Evolutionary conservation across 2,329 filamentous ascomycete species (phyloP).

Genomic region (Chaetomium olivaceum): DNA sequence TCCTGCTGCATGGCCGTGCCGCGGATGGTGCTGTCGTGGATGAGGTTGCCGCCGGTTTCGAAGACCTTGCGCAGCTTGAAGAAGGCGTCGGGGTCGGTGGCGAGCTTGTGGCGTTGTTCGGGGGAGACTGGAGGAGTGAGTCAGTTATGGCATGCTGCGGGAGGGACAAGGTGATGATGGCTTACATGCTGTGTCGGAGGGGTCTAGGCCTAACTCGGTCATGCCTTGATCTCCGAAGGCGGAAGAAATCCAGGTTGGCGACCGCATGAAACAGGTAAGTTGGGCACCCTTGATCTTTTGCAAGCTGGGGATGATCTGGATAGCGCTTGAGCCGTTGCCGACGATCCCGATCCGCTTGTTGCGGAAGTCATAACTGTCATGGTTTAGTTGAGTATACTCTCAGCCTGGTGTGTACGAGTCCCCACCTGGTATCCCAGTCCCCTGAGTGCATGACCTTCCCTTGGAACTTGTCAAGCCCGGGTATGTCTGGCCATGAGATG

Average conservation of each 20-base stretch:
- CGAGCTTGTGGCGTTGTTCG: slow-evolving; percentile 43
- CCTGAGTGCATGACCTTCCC: slow-evolving; percentile 50
- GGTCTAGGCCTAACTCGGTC: slow-evolving; percentile 45
- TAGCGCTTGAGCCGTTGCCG: slow-evolving; percentile 54
- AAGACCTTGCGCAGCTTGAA: slow-evolving; percentile 47
- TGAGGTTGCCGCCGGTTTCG: slow-evolving; percentile 45
- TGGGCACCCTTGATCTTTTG: slow-evolving; percentile 46
- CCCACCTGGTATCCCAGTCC: slow-evolving; percentile 45
- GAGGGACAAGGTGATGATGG: background rate
- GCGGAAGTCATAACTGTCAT: slow-evolving; percentile 46
- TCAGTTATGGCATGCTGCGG: background rate
- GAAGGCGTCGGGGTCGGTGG: slow-evolving; percentile 41
- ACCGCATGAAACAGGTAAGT: slow-evolving; percentile 50
- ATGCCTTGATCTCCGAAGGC: slow-evolving; percentile 49
- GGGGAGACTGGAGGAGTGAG: slow-evolving; percentile 38
- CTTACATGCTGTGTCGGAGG: slow-evolving; percentile 41
- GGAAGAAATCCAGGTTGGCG: slow-evolving; percentile 52
- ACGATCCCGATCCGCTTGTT: slow-evolving; percentile 53
- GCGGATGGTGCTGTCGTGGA: slow-evolving; percentile 45
- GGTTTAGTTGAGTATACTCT: background rate
- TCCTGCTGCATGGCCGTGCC: slow-evolving; percentile 40
- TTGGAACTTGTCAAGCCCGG: slow-evolving; percentile 44
- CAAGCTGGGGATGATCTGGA: slow-evolving; percentile 54
- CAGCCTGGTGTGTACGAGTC: too few species aligned
- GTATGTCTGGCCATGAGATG: slow-evolving; percentile 46